Percentiles rank a stretch among this genome's conserved stretches.
These are phyloP conservation scores for Trichoderma aggressivum DNA, from an alignment of 2,329 filamentous ascomycete species.

Conservation along the genomic window DNA sequence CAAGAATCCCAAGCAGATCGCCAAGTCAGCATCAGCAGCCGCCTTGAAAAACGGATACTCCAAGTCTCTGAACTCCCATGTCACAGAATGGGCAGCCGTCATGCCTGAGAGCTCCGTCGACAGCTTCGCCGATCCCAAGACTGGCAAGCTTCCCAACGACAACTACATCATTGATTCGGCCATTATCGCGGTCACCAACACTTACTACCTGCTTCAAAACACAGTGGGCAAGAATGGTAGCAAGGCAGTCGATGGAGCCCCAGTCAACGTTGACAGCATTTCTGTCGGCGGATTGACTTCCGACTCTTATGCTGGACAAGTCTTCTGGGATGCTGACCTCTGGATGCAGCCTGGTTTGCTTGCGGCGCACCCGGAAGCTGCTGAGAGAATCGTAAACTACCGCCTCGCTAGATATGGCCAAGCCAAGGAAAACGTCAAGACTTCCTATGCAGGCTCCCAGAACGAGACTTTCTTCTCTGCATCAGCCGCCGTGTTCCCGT, in stretches of 20 bases:
- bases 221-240: conserved; percentile 40
- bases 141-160: conserved; percentile 56
- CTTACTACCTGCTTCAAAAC: conserved; percentile 55
- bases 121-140: conserved; percentile 51
- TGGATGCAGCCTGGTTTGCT: conserved; percentile 30
- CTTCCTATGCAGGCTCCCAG: conserved; percentile 43
- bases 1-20: conserved; percentile 50
- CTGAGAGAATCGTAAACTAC: conserved; percentile 28
- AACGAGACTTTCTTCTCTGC: conserved; percentile 55
- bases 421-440: conserved; percentile 58
- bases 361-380: conserved; percentile 26
- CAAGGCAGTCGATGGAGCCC: conserved; percentile 43
- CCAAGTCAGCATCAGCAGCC: conserved; percentile 51
- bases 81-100: conserved; percentile 58
- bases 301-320: conserved; percentile 30
- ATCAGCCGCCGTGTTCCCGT: conserved; percentile 52
- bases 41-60: conserved; percentile 49
- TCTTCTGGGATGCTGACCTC: conserved; percentile 32
- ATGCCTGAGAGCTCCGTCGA: conserved; percentile 62
- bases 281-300: conserved; percentile 29
- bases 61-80: conserved; percentile 53
- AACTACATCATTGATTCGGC: conserved; percentile 51
- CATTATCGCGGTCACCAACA: conserved; percentile 53
- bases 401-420: conserved; percentile 38
- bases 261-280: conserved; percentile 32